A percentile compares a stretch with the other conserved stretches of the same genome.
These are phyloP conservation scores for Magnolia changhungtana DNA, from an alignment of 164 flowering plant genomes.

Conservation along the genomic window DNA sequence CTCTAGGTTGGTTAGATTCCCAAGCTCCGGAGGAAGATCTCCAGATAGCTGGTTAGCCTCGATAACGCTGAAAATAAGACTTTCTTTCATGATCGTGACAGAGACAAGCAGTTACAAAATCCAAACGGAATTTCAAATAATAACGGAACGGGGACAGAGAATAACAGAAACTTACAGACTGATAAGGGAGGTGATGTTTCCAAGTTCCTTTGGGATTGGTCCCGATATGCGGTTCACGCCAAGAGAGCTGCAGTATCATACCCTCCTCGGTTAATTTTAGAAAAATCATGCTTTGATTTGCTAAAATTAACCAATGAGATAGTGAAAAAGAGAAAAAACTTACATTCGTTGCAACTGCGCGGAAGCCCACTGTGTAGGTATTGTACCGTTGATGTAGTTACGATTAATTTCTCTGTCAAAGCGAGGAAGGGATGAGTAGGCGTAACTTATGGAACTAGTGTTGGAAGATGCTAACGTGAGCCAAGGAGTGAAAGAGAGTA, in stretches of 20 bases:
- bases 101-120: background rate
- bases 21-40: slow-evolving; percentile 35
- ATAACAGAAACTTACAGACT: slow-evolving; percentile 30
- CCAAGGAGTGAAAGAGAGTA: background rate
- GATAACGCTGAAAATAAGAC: slow-evolving; percentile 22
- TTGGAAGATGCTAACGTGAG: background rate
- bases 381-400: slow-evolving; percentile 67
- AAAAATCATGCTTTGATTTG: no score
- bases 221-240: slow-evolving; percentile 32
- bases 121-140: background rate
- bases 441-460: background rate
- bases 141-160: background rate
- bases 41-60: slow-evolving; percentile 33
- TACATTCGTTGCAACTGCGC: slow-evolving; percentile 45
- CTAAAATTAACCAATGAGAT: no score
- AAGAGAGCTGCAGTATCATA: slow-evolving; percentile 46
- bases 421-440: background rate
- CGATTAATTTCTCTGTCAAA: slow-evolving; percentile 54
- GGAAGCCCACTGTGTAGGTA: slow-evolving; percentile 67
- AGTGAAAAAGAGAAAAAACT: slow-evolving; percentile 9
- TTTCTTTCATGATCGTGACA: no score
- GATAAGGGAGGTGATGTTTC: slow-evolving; percentile 41
- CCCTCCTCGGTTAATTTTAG: no score
- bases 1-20: slow-evolving; percentile 25
- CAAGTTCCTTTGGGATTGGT: slow-evolving; percentile 19